Evolutionary conservation across 164 flowering plant genomes (phyloP).

Genomic region (Taxillus chinensis): DNA sequence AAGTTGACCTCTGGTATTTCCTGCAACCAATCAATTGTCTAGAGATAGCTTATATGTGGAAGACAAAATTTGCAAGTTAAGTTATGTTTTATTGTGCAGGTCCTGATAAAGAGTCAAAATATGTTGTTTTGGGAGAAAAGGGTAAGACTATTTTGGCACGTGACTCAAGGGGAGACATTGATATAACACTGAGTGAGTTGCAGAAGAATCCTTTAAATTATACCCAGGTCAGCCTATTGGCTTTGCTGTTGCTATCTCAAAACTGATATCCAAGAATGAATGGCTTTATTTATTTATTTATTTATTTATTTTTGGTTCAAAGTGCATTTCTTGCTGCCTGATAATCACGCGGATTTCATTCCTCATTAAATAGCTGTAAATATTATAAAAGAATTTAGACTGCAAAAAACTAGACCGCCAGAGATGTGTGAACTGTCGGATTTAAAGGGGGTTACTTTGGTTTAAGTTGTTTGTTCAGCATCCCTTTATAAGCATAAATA

Average conservation of each 20-base stretch:
- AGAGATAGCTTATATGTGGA: not conserved
- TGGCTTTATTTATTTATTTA: not conserved
- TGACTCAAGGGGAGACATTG: constrained; percentile 79
- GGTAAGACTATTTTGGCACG: constrained; percentile 83
- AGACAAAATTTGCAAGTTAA: constrained; percentile 2
- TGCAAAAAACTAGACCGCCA: not conserved
- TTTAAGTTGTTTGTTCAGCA: not conserved
- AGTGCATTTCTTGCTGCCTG: not conserved
- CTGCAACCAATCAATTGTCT: constrained; percentile 2
- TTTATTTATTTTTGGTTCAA: not conserved
- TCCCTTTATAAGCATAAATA: too few species aligned
- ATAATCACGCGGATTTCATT: not conserved
- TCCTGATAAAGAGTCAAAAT: constrained; percentile 73
- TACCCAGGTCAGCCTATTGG: constrained; percentile 52
- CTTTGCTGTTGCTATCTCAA: not conserved
- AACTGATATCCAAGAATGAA: not conserved
- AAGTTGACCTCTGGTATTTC: constrained; percentile 62
- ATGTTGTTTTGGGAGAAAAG: constrained; percentile 85
- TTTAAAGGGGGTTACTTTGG: not conserved
- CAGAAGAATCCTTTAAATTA: constrained; percentile 87
- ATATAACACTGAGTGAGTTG: constrained; percentile 55
- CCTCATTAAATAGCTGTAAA: not conserved
- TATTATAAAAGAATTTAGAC: not conserved
- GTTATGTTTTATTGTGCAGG: constrained; percentile 27
- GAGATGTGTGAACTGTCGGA: not conserved